Percentiles rank a stretch among this genome's conserved stretches.
These are phyloP conservation scores for Pseudopediastrum boryanum DNA, from an alignment of 139 green algal genomes.

Conservation along the genomic window DNA sequence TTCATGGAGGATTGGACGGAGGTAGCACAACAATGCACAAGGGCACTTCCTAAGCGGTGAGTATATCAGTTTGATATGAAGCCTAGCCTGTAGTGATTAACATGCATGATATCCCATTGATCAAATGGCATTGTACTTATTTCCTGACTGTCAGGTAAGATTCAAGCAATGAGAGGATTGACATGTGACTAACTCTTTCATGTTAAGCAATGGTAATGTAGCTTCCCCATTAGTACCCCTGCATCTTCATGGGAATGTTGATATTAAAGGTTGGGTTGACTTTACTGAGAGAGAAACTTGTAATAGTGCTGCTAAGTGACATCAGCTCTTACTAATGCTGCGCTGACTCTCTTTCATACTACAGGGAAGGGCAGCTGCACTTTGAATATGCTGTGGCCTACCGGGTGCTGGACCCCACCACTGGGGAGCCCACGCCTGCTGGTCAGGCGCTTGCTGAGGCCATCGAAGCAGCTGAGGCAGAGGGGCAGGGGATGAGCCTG, in stretches of 20 bases:
- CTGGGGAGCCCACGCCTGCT: conserved; percentile 9
- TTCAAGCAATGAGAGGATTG: neutral
- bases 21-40: conserved; percentile 22
- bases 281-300: neutral
- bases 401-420: neutral
- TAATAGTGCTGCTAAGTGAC: conserved; percentile 2
- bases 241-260: neutral
- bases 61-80: neutral
- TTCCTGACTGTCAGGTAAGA: neutral
- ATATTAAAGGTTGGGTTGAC: neutral
- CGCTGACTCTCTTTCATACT: neutral
- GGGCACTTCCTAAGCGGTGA: neutral
- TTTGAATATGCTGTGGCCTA: conserved; percentile 23
- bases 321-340: neutral
- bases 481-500: neutral
- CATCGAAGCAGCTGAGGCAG: conserved; percentile 18
- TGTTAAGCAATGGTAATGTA: neutral
- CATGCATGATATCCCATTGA: neutral
- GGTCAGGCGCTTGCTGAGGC: conserved; percentile 1
- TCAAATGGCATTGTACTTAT: neutral
- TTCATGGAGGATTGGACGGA: conserved; percentile 37
- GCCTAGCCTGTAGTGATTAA: neutral
- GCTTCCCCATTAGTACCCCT: neutral
- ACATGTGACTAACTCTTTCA: no score
- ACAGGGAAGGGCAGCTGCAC: neutral